These are phyloP conservation scores for Aspergillus fructus DNA, from an alignment of 2,329 filamentous ascomycete genomes.

Conservation along the genomic window DNA sequence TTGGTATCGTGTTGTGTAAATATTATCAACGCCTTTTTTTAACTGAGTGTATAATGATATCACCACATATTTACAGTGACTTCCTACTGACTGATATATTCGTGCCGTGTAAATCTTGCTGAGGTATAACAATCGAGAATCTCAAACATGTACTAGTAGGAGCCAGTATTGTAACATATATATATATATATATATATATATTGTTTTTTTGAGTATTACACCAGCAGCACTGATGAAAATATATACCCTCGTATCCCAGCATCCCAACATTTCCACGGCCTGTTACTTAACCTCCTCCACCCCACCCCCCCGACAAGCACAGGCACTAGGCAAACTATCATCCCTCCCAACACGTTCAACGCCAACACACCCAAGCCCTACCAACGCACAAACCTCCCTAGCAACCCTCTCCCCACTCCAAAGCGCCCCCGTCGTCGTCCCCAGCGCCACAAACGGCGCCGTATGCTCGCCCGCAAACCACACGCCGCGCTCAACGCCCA, in stretches of 20 bases:
- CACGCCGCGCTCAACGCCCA: constrained; percentile 58
- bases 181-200: not conserved
- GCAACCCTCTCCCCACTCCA: constrained; percentile 84
- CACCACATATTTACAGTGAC: not conserved
- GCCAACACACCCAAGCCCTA: constrained; percentile 26
- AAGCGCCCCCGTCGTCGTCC: constrained; percentile 86
- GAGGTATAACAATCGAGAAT: not conserved
- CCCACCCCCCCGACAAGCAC: not conserved
- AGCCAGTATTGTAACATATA: not conserved
- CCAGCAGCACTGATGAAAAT: not conserved
- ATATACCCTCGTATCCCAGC: not conserved
- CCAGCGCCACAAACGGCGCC: constrained; percentile 82
- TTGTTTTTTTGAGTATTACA: not conserved
- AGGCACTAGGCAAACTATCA: constrained; percentile 34
- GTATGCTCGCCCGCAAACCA: constrained; percentile 94
- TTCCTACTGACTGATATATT: not conserved
- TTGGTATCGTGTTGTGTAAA: not conserved
- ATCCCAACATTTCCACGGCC: no score
- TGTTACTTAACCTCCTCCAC: not conserved
- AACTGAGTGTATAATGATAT: not conserved
- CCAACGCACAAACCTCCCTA: constrained; percentile 47
- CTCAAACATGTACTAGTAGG: not conserved
- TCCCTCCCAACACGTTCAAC: constrained; percentile 22
- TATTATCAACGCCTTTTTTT: not conserved
- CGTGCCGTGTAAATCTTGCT: not conserved